phyloP scores from a whole-genome alignment of 176 grass and related monocot genomes.

The Hyparrhenia diplandra region DNA sequence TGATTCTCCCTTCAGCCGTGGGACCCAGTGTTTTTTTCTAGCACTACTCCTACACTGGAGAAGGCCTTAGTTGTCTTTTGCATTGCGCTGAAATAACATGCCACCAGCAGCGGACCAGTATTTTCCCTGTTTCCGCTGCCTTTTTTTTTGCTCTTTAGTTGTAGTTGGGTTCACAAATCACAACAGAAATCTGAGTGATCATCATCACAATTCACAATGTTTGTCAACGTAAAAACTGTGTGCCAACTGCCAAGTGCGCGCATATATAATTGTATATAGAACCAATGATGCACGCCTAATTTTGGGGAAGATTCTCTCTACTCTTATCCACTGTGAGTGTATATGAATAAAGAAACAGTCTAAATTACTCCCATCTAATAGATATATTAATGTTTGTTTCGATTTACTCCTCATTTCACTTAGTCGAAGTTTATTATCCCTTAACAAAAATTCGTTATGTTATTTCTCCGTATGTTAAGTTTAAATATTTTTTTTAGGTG shows the following conservation, averaged over 20 bases:
- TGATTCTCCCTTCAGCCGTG: no score
- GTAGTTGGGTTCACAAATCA: background rate
- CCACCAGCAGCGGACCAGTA: background rate
- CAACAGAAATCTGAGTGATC: background rate
- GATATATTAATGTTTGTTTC: no score
- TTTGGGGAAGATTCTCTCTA: background rate
- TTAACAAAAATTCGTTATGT: no score
- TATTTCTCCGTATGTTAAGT: no score
- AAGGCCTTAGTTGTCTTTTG: no score
- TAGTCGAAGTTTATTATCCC: no score
- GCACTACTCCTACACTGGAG: no score
- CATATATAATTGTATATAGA: background rate
- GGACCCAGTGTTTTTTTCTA: no score
- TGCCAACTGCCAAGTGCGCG: background rate
- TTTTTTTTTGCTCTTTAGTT: background rate
- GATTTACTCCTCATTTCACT: no score
- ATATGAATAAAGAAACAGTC: background rate
- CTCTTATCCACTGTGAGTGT: background rate
- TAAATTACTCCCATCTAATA: no score
- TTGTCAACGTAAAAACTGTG: background rate
- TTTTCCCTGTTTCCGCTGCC: background rate
- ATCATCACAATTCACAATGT: background rate
- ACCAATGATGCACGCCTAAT: background rate
- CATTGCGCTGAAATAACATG: no score
- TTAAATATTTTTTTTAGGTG: no score